Evolutionary conservation across 1,284 basidiomycete species (phyloP), one percentile per base, ranked within the genome.

Genomic region (Rhodotorula sp.): DNA sequence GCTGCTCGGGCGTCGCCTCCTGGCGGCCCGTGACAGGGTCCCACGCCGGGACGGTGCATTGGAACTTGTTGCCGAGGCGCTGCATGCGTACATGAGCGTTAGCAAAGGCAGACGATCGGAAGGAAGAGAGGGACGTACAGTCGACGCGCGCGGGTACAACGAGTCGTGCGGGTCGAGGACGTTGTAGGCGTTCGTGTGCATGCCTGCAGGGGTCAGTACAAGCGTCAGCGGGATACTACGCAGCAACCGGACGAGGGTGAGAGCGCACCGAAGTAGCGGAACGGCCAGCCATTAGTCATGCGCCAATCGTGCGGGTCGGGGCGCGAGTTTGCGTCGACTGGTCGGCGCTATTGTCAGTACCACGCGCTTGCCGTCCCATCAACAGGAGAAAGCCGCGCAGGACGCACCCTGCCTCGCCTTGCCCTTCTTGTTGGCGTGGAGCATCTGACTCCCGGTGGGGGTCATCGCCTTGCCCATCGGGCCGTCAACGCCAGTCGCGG

Each of bases 131-230:
- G 12, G 19, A 39, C 73, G n/a, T 34, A 78, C 76, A 9, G 78
- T 78, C 17, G 68, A 68, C 0, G 77, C 78, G 22, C 76, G 71
- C 8, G 78, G 78, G 51, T 76, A 76, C 29, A 78, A 67, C 41
- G 78, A 78, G 57, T 79, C 78, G 60, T 78, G 78, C 44, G 75
- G 77, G 61, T 79, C 77, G 34, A 78, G 65, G 25, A 78, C 69
- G 36, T 56, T 68, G 36, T 71, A 67, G 2, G 72, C 70, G 50
- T 75, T 68, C 1, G 74, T 62, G 64, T 79, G 78, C 70, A 74
- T 72, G 34, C 78, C 70, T 71, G 61, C 10, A 3, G 39, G 1
- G 4, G 53, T 7, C 17, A 19, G 53, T 3, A 3, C 46, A 19
- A 17, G n/a, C 29, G 25, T 51, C n/a, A 37, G 41, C 39, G 29